A percentile compares a stretch with the other conserved stretches of the same genome.
These are phyloP conservation scores for Scytalidium sp. DNA, from an alignment of 2,329 filamentous ascomycete species.

Conservation along the genomic window DNA sequence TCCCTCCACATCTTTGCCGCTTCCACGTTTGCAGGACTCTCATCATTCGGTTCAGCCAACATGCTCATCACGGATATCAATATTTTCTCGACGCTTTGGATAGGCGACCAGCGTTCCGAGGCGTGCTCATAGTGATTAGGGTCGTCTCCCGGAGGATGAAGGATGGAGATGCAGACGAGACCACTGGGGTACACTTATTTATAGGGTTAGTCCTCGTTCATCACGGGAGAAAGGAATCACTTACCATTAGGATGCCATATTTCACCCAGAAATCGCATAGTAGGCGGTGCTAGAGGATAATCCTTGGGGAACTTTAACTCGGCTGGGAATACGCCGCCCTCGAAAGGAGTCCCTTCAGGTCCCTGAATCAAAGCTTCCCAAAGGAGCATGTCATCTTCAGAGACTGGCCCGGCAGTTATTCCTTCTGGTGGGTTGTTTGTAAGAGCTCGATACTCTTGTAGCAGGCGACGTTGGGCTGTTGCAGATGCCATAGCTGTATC, in stretches of 20 bases:
- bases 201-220: not conserved
- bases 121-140: slow-evolving; percentile 98
- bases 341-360: slow-evolving; percentile 92
- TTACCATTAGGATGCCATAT: slow-evolving; percentile 96
- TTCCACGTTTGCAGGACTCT: slow-evolving; percentile 94
- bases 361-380: slow-evolving; percentile 98
- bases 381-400: slow-evolving; percentile 90
- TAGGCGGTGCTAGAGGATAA: slow-evolving; percentile 93
- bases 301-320: slow-evolving; percentile 94
- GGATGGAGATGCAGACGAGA: slow-evolving; percentile 95
- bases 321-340: slow-evolving; percentile 92
- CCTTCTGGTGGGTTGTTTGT: slow-evolving; percentile 96
- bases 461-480: slow-evolving; percentile 74
- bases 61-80: slow-evolving; percentile 97
- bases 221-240: slow-evolving; percentile 16
- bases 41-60: slow-evolving; percentile 95
- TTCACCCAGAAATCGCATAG: slow-evolving; percentile 92
- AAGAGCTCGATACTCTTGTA: slow-evolving; percentile 93
- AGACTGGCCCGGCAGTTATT: slow-evolving; percentile 90
- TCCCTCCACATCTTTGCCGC: slow-evolving; percentile 97
- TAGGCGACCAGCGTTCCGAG: slow-evolving; percentile 92
- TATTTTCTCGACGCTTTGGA: slow-evolving; percentile 97
- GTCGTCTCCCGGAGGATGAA: slow-evolving; percentile 93
- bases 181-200: slow-evolving; percentile 80
- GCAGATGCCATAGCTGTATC: slow-evolving; percentile 49